A percentile compares a stretch with the other conserved stretches of the same genome.
Conservation (phyloP, 805 yeast genomes). For the Teunomyces atbi region DNA sequence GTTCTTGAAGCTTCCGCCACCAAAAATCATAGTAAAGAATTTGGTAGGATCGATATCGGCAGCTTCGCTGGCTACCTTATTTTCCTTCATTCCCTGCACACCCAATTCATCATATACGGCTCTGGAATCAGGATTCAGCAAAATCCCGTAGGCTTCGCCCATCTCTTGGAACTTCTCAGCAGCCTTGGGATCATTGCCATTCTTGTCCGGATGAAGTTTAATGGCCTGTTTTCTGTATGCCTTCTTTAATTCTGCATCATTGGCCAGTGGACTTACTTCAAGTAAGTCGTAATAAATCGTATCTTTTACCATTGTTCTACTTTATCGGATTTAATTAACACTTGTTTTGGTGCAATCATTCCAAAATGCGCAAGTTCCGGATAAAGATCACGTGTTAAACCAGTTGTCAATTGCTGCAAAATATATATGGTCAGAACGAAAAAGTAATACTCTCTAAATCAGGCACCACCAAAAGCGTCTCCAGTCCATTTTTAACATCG, state of each 20-base stretch:
- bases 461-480: slow-evolving; percentile 69
- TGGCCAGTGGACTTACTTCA: slow-evolving; percentile 66
- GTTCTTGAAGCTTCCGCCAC: slow-evolving; percentile 74
- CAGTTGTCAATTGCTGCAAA: background rate
- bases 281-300: slow-evolving; percentile 83
- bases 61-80: slow-evolving; percentile 66
- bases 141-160: slow-evolving; percentile 69
- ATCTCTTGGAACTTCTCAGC: slow-evolving; percentile 78
- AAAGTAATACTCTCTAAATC: slow-evolving; percentile 62
- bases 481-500: slow-evolving; percentile 66
- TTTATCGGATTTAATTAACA: background rate
- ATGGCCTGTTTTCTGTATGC: slow-evolving; percentile 92
- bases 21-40: slow-evolving; percentile 78
- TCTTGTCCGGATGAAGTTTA: slow-evolving; percentile 91
- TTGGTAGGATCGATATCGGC: slow-evolving; percentile 76
- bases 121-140: slow-evolving; percentile 71
- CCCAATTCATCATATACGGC: slow-evolving; percentile 82
- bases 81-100: slow-evolving; percentile 53
- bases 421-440: slow-evolving; percentile 40
- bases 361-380: slow-evolving; percentile 2
- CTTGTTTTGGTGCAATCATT: background rate
- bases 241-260: slow-evolving; percentile 81
- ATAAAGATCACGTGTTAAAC: background rate
- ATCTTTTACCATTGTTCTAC: slow-evolving; percentile 70
- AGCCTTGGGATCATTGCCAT: slow-evolving; percentile 91